Base-by-base conservation (phyloP, 148 eudicot species). In the Euryodendron excelsum region DNA sequence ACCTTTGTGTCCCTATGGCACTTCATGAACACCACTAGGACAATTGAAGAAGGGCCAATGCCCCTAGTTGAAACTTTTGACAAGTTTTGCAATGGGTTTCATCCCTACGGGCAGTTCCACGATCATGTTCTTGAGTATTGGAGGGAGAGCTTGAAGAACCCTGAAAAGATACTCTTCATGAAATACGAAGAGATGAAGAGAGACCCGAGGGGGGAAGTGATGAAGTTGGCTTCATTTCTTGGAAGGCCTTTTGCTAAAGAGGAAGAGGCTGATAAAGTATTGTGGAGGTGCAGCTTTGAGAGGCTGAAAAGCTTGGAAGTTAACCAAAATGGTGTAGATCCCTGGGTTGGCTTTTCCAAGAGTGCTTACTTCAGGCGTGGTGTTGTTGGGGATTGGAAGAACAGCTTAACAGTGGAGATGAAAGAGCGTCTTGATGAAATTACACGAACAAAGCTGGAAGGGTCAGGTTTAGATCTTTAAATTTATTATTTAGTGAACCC, bases 111-210 rank as follows among this genome's bases (percentile, higher is more conserved):
- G 56, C 66, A 77, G 48, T 55, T 75, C 59, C 39, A 31, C 28
- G 69, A 58, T 33, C 75, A 72, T 33, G 75, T 72, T 50, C 41
- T 72, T 5, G 75, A 48, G 13, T 83, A 83, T 56, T 83, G 86
- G 86, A 39, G 5, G 3, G 86, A 56, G 45, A 83, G 80, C 41
- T 25, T 25, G 14, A 50, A 80, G 55, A 80, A 75, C 78, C 86
- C 83, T 36, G 80, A 55, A n/a, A 83, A 75, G 20, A 76, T 83
- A 25, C 62, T 79, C 69, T 83, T 83, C 59, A 25, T 83, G 60
- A 83, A 47, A 44, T 83, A 79, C 45, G 82, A 83, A 30, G 85
- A 83, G 34, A 21, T 83, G 68, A 70, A 76, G 60, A 80, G 69
- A 36, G 69, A 83, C 27, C 80, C 86, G 1, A 70, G 60, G 5